Base-by-base conservation (phyloP, 495 filamentous ascomycete genomes). In the Penicillium soppii region DNA sequence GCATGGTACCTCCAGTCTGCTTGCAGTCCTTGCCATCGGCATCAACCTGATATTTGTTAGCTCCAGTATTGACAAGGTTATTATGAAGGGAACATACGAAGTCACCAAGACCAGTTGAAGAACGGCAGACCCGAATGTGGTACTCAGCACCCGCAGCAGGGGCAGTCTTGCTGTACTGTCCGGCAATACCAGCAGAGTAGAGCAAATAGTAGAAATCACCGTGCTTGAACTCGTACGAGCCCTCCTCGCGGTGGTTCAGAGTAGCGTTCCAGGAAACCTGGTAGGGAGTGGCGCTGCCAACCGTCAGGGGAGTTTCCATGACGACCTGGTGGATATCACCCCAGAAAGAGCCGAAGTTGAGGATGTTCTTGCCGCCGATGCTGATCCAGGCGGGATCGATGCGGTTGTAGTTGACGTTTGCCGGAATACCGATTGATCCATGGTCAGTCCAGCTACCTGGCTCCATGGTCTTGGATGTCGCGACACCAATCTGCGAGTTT, bases 291-390 rank as follows among this genome's bases (percentile, higher is more conserved):
- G 59, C 53, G 4, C 64, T 66, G 6, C 57, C 60, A 6, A 73
- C 62, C 43, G 70, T 69, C 20, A 67, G 73, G 7, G 78, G 68
- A 6, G 66, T 58, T 16, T 67, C 66, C 70, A 89, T 76, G 9
- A 71, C 55, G 7, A 82, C 80, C 61, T 87, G 85, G 70, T 78
- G 82, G 43, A 89, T 71, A 49, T 83, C 83, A 7, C 74, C 63
- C 86, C 86, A 91, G 73, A 85, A 91, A 21, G 76, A 81, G 15
- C 87, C 87, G 36, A 85, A 91, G 47, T 75, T 82, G 32, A 91
- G 72, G 51, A 78, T 78, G 41, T 79, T 73, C 5, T 62, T 62
- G 43, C 70, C 72, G 26, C 63, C 68, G 10, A 71, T 63, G 12
- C 57, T 70, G 57, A 87, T 67, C 29, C 86, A 72, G 65, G 86